phyloP scores from a whole-genome alignment of 495 filamentous ascomycete genomes.

The Lepidopterella palustris region DNA sequence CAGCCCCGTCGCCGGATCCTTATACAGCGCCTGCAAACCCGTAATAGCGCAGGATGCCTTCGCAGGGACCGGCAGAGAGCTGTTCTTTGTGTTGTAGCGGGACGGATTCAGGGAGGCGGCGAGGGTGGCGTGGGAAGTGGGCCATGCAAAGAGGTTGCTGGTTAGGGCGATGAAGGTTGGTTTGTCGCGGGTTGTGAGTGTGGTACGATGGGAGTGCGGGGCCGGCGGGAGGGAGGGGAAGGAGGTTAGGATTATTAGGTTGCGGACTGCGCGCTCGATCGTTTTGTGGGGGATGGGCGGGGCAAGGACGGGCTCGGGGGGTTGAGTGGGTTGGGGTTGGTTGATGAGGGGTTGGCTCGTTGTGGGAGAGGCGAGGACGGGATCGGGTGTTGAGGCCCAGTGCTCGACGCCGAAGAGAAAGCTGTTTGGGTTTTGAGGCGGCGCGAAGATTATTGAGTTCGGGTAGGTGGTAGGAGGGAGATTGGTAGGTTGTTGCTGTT shows the following conservation, averaged over 20 bases:
- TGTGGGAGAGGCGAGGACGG: neutral
- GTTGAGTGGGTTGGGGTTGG: neutral
- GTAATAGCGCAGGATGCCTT: slow-evolving; percentile 32
- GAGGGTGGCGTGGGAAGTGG: slow-evolving; percentile 19
- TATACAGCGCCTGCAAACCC: slow-evolving; percentile 28
- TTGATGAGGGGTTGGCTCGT: slow-evolving; percentile 16
- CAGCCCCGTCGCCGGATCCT: slow-evolving; percentile 37
- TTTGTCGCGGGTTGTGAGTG: slow-evolving; percentile 21
- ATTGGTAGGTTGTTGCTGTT: too few relatives aligned
- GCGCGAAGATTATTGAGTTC: slow-evolving; percentile 14
- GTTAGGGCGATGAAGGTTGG: slow-evolving; percentile 18
- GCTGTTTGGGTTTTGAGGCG: slow-evolving; percentile 15
- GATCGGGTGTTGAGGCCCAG: slow-evolving; percentile 3
- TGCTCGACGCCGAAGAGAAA: slow-evolving; percentile 36
- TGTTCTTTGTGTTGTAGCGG: slow-evolving; percentile 9
- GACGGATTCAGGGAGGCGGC: slow-evolving; percentile 8
- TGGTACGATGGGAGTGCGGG: slow-evolving; percentile 7
- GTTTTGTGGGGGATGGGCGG: slow-evolving; percentile 13
- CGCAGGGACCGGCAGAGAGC: neutral
- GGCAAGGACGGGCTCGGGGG: slow-evolving; percentile 13
- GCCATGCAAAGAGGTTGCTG: slow-evolving; percentile 24
- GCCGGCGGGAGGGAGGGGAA: slow-evolving; percentile 9
- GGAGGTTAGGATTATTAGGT: slow-evolving; percentile 24
- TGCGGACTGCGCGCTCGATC: slow-evolving; percentile 26
- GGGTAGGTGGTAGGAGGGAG: slow-evolving; percentile 5